Percentiles rank a stretch among this genome's conserved stretches.
Conservation (phyloP, 805 yeast species). For the Maudiozyma serrabonitensis region DNA sequence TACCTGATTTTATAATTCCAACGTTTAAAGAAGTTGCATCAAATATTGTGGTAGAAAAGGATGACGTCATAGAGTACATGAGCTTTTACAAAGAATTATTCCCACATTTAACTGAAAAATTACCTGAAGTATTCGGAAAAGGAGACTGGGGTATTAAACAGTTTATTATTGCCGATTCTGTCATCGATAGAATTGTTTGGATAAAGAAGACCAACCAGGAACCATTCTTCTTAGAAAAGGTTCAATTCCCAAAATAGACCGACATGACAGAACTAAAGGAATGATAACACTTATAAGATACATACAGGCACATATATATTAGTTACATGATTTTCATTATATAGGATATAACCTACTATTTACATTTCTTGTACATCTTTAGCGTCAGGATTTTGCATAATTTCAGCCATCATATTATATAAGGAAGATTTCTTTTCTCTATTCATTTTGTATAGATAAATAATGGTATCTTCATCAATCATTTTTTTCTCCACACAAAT, state of each 20-base stretch:
- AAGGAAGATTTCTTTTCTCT: not conserved
- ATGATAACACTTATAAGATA: not conserved
- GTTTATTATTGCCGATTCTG: conserved; percentile 39
- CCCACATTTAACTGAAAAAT: conserved; percentile 37
- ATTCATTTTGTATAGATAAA: conserved; percentile 12
- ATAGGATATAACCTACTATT: not conserved
- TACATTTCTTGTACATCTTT: not conserved
- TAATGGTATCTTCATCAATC: conserved; percentile 15
- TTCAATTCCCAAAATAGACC: not conserved
- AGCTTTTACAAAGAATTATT: conserved; percentile 45
- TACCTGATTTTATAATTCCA: conserved; percentile 43
- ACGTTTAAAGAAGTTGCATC: conserved; percentile 31
- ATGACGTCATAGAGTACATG: conserved; percentile 47
- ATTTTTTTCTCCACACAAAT: conserved; percentile 14
- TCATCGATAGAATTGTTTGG: conserved; percentile 45
- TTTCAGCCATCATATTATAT: not conserved
- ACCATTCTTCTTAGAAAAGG: conserved; percentile 21
- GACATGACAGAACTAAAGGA: not conserved
- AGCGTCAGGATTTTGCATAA: not conserved
- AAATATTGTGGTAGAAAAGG: conserved; percentile 36
- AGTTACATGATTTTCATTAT: not conserved
- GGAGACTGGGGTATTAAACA: conserved; percentile 37
- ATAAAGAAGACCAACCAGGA: conserved; percentile 30
- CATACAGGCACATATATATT: not conserved
- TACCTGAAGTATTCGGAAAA: conserved; percentile 48